Conservation (phyloP, 1,284 basidiomycete genomes). For the Malassezia restricta region DNA sequence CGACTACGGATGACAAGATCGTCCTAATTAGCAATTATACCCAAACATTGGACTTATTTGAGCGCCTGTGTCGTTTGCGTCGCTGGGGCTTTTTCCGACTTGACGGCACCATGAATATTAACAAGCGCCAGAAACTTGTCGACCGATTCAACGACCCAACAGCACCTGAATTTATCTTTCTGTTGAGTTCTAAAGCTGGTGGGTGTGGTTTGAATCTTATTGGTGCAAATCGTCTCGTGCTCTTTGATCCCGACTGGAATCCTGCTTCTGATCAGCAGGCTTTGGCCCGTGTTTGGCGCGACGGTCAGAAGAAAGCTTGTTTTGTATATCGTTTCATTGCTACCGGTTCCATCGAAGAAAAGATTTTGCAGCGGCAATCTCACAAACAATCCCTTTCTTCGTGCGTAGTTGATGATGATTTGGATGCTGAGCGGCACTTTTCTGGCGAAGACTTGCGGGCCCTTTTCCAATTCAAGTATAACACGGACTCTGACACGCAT, state of each 20-base stretch:
- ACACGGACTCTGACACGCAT: slow-evolving; percentile 83
- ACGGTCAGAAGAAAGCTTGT: slow-evolving; percentile 82
- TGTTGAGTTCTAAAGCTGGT: slow-evolving; percentile 94
- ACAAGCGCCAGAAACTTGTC: slow-evolving; percentile 90
- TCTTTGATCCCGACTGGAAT: slow-evolving; percentile 99
- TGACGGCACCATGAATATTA: slow-evolving; percentile 84
- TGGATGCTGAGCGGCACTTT: slow-evolving; percentile 90
- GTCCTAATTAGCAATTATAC: slow-evolving; percentile 98
- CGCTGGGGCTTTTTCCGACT: slow-evolving; percentile 87
- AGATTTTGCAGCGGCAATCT: slow-evolving; percentile 77
- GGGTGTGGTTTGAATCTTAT: slow-evolving; percentile 91
- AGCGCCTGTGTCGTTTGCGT: slow-evolving; percentile 41
- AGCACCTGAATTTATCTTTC: slow-evolving; percentile 86
- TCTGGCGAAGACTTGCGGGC: slow-evolving; percentile 77
- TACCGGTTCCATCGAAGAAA: slow-evolving; percentile 96
- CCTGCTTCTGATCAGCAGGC: slow-evolving; percentile 97
- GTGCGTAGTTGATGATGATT: slow-evolving; percentile 91
- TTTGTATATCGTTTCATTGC: slow-evolving; percentile 98
- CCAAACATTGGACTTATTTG: slow-evolving; percentile 72
- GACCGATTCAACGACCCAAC: slow-evolving; percentile 94
- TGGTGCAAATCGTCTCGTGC: slow-evolving; percentile 85
- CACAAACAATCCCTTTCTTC: slow-evolving; percentile 93
- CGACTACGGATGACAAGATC: slow-evolving; percentile 67
- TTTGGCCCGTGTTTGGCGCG: slow-evolving; percentile 95
- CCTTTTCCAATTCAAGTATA: slow-evolving; percentile 80